Base-by-base conservation (phyloP, 2,329 filamentous ascomycete genomes). In the Hysterium pulicare region DNA sequence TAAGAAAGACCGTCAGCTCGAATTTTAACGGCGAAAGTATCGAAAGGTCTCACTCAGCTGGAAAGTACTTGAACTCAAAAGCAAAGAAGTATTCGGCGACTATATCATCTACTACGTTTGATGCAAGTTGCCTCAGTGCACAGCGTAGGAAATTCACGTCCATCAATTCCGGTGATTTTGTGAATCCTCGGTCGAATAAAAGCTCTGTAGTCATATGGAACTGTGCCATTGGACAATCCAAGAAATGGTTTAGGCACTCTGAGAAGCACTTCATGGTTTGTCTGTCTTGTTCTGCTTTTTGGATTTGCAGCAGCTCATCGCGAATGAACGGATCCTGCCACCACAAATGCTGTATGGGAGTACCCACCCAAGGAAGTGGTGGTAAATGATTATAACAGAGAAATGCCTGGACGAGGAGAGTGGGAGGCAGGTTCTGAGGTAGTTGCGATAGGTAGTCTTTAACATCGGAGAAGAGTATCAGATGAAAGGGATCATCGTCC, bases 401-500 rank as follows among this genome's bases (percentile, higher is more conserved):
- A 23, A 90, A 90, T 3, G 83, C 82, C 54, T 90, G 79, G 16
- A 93, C 41, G 0, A 94, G 64, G 21, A 75, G 61, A 8, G 64
- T 55, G 6, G 61, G 65, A 1, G 78, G 57, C 2, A 58, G 35
- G 46, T 45, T 42, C 59, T 41, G 44, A 73, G 51, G 20, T 59
- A 58, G 4, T 41, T 69, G 55, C 23, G 81, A 69, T 2, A 95
- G 58, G 21, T 86, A 74, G 0, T 78, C 73, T 47, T 81, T 70
- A 16, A 96, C 72, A 60, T 97, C 93, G 0, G 82, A 79, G 53
- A 83, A 90, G 57, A 96, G 79, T 34, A 95, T 78, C 3, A 93
- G 80, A 26, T 90, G 79, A 51, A 86, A 95, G 0, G 89, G 86
- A 56, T 96, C 91, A 45, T 90, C 84, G 49, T 88, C 84, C 13